A percentile compares a stretch with the other conserved stretches of the same genome.
phyloP scores from a whole-genome alignment of 257 asterid genomes.

The Ballota nigra region DNA sequence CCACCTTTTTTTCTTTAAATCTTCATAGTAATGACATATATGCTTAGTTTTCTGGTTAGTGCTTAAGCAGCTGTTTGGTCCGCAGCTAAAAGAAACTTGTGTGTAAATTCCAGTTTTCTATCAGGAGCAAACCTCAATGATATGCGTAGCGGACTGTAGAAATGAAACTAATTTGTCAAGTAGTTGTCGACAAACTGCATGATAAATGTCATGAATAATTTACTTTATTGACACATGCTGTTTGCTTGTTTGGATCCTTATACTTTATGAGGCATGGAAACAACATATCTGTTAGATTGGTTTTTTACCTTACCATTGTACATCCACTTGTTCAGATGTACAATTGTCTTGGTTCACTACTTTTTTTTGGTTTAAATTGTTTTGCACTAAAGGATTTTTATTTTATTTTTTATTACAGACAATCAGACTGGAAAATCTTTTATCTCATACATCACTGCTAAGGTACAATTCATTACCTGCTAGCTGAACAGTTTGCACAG shows the following conservation, averaged over 20 bases:
- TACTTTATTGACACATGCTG: not conserved
- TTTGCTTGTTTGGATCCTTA: conserved; percentile 11
- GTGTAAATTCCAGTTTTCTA: not conserved
- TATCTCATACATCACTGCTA: conserved; percentile 82
- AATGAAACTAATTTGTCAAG: conserved; percentile 7
- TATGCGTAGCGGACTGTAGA: conserved; percentile 1
- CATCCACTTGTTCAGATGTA: conserved; percentile 7
- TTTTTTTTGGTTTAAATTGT: not conserved
- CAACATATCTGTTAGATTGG: not conserved
- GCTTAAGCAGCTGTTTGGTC: conserved; percentile 12
- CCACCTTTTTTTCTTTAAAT: not conserved
- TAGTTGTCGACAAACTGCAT: not conserved
- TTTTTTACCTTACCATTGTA: not conserved
- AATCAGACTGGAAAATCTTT: conserved; percentile 88
- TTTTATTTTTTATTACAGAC: conserved; percentile 60
- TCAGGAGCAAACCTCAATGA: conserved; percentile 8
- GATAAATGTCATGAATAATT: not conserved
- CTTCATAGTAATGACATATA: not conserved
- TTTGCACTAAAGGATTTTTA: conserved; percentile 10
- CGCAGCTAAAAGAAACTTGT: not conserved
- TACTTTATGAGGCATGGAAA: not conserved
- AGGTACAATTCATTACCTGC: conserved; percentile 50
- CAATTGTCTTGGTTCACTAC: not conserved
- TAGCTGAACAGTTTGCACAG: conserved; percentile 7
- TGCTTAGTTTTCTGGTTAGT: conserved; percentile 3